Evolutionary conservation across 1,139 yeast genomes (phyloP), one percentile per base, ranked within the genome.

Genomic region (Kodamaea fungicola): DNA sequence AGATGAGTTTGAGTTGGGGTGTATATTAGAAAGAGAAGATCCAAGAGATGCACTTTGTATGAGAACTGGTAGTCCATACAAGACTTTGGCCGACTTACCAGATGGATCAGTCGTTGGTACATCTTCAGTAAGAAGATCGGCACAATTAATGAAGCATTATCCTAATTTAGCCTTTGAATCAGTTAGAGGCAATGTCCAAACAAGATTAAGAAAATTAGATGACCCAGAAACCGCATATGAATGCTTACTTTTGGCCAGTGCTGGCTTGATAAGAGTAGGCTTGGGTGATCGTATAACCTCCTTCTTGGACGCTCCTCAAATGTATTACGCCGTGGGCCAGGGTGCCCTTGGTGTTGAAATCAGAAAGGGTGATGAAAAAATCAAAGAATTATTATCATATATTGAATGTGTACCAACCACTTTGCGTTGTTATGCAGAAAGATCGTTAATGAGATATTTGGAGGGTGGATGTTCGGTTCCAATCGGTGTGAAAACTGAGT

Each of bases 391-490:
- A 24, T 74, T 95, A 47, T 59, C 69, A 16, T 68, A 74, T 37
- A 78, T 92, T 44, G 83, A 82, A 51, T 83, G 89, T 57, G 62
- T 68, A 35, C 74, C 79, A 8, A 75, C 95, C 2, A 76, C 90
- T 2, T 66, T 80, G 46, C 74, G 94, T 51, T 90, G 98, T 61
- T 61, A 80, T n/a, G 95, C 97, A 4, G 98, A 92, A 64, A 75
- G 98, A 51, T 71, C 94, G 9, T 67, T 92, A 42, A 79, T 92
- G 88, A 75, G 95, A 59, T 74, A 85, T 27, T 71, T 92, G 43
- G 97, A 92, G 65, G 98, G 98, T 43, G 98, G 98, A 10, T 92
- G 98, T 64, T 87, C 96, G 1, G 97, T 92, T 7, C 98, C 98
- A 8, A 86, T 92, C 49, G 98, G 98, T 33, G 96, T 88, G 34